These are phyloP conservation scores for Rhizopus arrhizus DNA, from an alignment of 371 early-diverging fungal species.

Conservation along the genomic window DNA sequence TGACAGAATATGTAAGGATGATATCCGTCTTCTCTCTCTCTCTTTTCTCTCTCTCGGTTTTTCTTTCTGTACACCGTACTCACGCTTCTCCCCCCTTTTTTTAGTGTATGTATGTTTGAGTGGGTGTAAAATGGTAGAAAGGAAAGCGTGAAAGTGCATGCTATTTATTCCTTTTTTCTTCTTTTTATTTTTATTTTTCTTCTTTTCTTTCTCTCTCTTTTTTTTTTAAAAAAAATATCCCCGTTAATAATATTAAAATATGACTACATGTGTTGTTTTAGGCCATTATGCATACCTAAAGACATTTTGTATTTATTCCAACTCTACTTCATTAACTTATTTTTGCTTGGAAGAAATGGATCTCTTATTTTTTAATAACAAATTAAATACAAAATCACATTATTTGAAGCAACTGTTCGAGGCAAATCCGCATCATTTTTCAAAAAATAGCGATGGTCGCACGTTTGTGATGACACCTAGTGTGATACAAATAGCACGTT, in stretches of 20 bases:
- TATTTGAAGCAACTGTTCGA: slow-evolving; percentile 15
- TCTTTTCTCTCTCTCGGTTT: slow-evolving; percentile 14
- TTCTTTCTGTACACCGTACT: background rate
- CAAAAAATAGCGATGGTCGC: slow-evolving; percentile 15
- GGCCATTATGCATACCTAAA: slow-evolving; percentile 19
- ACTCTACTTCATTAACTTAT: slow-evolving; percentile 10
- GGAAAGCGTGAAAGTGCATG: background rate
- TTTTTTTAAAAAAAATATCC: slow-evolving; percentile 1
- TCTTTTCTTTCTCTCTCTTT: slow-evolving; percentile 17
- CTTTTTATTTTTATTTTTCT: slow-evolving; percentile 1
- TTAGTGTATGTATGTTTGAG: slow-evolving; percentile 10
- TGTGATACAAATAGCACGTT: slow-evolving; percentile 32
- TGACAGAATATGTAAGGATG: slow-evolving; percentile 13
- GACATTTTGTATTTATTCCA: slow-evolving; percentile 21
- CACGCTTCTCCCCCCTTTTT: slow-evolving; percentile 12
- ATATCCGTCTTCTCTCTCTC: slow-evolving; percentile 2
- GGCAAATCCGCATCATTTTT: slow-evolving; percentile 18
- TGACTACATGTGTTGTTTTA: slow-evolving; percentile 16
- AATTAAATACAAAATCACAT: slow-evolving; percentile 10
- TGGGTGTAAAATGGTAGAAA: slow-evolving; percentile 3
- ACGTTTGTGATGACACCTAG: slow-evolving; percentile 22
- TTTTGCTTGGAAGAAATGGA: slow-evolving; percentile 32
- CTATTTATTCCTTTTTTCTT: slow-evolving; percentile 8
- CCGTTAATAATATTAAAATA: background rate
- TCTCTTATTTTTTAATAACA: slow-evolving; percentile 9